Evolutionary conservation across 1,139 yeast species (phyloP).

Genomic region (Petasospora fabianii): DNA sequence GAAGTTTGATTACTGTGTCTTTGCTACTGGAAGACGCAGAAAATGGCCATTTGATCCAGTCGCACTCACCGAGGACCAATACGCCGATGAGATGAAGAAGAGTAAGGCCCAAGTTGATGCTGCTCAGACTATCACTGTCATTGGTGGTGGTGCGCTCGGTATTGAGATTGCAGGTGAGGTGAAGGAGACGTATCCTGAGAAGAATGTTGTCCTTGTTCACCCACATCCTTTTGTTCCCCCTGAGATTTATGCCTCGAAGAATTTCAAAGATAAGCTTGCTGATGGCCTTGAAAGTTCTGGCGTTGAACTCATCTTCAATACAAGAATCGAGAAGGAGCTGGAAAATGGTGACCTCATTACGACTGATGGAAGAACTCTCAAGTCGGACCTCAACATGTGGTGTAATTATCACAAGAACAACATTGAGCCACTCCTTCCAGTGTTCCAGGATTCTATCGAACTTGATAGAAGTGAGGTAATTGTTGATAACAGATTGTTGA

Average conservation of each 20-base stretch:
- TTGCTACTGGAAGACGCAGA: constrained; percentile 50
- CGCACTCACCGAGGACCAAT: constrained; percentile 27
- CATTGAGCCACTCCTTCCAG: constrained; percentile 28
- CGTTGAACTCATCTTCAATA: constrained; percentile 19
- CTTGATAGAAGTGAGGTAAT: constrained; percentile 21
- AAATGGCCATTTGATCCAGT: constrained; percentile 54
- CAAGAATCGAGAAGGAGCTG: constrained; percentile 23
- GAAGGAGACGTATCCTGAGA: constrained; percentile 25
- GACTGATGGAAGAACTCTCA: constrained; percentile 48
- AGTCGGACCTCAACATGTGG: constrained; percentile 36
- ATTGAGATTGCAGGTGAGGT: constrained; percentile 32
- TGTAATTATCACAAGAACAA: constrained; percentile 43
- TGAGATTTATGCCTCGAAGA: constrained; percentile 19
- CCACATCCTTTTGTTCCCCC: constrained; percentile 24
- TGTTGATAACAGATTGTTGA: constrained; percentile 31
- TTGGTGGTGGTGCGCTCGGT: constrained; percentile 33
- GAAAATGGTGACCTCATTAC: constrained; percentile 21
- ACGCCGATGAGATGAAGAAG: constrained; percentile 28
- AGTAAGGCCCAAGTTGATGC: constrained; percentile 21
- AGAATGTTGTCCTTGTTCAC: constrained; percentile 28
- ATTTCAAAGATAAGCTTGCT: constrained; percentile 34
- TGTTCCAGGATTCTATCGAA: constrained; percentile 24
- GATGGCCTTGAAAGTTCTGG: constrained; percentile 37
- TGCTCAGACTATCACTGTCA: constrained; percentile 26
- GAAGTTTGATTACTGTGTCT: constrained; percentile 45